Evolutionary conservation across 169 alveolate genomes (phyloP), one percentile per base, ranked within the genome.

Genomic region (Cryptosporidium ryanae): DNA sequence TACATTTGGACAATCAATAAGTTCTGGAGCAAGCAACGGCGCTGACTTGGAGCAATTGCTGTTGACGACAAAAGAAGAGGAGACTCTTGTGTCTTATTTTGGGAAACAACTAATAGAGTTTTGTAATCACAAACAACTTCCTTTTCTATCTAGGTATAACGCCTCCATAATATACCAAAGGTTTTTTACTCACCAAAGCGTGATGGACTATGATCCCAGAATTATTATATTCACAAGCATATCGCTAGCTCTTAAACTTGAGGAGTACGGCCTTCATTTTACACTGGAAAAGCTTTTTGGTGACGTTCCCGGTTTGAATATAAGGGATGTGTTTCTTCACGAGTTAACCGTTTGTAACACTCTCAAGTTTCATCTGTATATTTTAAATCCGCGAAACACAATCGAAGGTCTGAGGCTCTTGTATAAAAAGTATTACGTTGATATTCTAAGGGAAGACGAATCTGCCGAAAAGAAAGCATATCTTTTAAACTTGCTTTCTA

Each of bases 201-300:
- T 90, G 38, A 84, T 90, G 84, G 90, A 64, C 18, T 90, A 90
- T 76, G 93, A 90, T 68, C 93, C 93, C 21, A 87, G 93, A 68
- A 90, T 90, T 29, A 84, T 90, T 67, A 90, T 90, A 52, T 90
- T 90, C 49, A 90, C 93, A 23, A 82, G 93, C 55, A 83, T 90
- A 18, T 82, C 90, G 17, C 81, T 90, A 65, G 93, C 93, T 8
- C 64, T 90, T 70, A 90, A 90, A 32, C 59, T 90, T 43, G 93
- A 90, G 81, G 93, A 90, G 55, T 90, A 71, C 71, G 93, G 93
- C 0, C 87, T 76, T 61, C 87, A 76, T 48, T 76, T 76, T 61
- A 76, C 87, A 13, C 27, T 76, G 29, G 87, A 76, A 18, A 55
- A 76, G n/a, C 64, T 76, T 12, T 76, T 76, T 57, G 87, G 87